Evolutionary conservation across 441 rosid species (phyloP).

Genomic region (Iberis amara): DNA sequence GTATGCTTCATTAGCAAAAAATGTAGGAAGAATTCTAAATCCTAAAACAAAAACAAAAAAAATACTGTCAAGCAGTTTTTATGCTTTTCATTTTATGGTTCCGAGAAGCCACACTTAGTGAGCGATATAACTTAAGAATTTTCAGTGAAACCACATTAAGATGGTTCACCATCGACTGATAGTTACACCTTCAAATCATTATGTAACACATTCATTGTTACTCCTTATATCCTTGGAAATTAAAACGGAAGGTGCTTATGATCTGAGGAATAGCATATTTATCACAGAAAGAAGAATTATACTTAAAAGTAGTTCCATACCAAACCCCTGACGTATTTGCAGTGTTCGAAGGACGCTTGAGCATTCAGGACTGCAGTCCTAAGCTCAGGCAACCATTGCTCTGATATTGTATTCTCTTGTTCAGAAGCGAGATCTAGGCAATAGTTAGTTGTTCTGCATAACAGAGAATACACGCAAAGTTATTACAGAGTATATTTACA

Average conservation of each 20-base stretch:
- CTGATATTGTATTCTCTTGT: conserved; percentile 69
- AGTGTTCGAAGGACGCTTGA: conserved; percentile 64
- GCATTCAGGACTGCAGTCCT: conserved; percentile 58
- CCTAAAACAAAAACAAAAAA: neutral
- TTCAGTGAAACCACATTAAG: neutral
- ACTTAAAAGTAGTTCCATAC: conserved; percentile 42
- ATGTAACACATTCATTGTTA: neutral
- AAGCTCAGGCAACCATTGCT: conserved; percentile 90
- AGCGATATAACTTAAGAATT: neutral
- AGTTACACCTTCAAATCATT: neutral
- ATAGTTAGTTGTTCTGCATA: conserved; percentile 65
- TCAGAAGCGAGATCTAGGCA: conserved; percentile 76
- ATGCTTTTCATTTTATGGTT: too few species aligned
- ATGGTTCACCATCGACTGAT: neutral
- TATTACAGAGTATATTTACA: neutral
- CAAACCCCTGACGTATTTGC: conserved; percentile 76
- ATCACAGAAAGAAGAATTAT: neutral
- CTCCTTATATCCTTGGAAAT: neutral
- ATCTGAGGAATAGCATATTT: neutral
- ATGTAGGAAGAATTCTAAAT: neutral
- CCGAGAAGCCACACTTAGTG: too few species aligned
- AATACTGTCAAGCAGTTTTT: neutral
- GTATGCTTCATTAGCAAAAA: neutral
- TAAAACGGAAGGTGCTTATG: neutral
- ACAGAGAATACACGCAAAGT: neutral